Base-by-base conservation (phyloP, 2,329 filamentous ascomycete species). In the Ophiostoma tasmaniense region DNA sequence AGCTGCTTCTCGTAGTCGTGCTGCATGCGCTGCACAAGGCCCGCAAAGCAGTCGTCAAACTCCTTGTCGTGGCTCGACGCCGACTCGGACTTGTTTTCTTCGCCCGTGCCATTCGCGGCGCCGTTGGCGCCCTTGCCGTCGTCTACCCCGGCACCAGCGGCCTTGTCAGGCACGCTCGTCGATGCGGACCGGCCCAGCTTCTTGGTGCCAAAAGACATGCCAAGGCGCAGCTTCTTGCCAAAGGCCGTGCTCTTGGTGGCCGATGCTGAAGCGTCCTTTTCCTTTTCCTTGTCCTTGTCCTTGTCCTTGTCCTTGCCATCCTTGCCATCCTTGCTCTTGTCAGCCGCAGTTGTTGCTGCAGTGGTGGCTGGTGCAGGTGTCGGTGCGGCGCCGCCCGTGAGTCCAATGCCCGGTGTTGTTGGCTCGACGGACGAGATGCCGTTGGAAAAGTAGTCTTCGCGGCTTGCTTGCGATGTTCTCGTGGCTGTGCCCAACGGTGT, bases 171-270 rank as follows among this genome's bases (percentile, higher is more conserved):
- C 6, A 85, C 85, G 33, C 85, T 86, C 0, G 86, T 85, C 3
- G 89, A 89, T 3, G 84, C 81, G 28, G 89, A 89, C 20, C 92
- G 86, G 14, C 88, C 88, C 17, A 94, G 83, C 78, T 96, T 97
- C 81, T 96, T 97, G 75, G 89, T 90, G 73, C 89, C 89, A 75
- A 94, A 93, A 0, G 89, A 88, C 73, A 85, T 86, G 78, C 85
- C 85, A 86, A 91, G 90, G 65, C 90, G 88, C 78, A 96, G 93
- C 74, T 92, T 92, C 80, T 93, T 95, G 61, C 90, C 88, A 76
- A 96, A 96, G 6, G 92, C 81, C 1, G 85, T 89, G 68, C 82
- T 80, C 73, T 91, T 90, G 7, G 59, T 61, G 2, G 45, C 35
- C 22, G 66, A 39, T 8, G 66, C 78, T 20, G 25, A 52, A 65